Evolutionary conservation across 2,329 filamentous ascomycete species (phyloP).

Genomic region (Aspergillus hiratsukae): DNA sequence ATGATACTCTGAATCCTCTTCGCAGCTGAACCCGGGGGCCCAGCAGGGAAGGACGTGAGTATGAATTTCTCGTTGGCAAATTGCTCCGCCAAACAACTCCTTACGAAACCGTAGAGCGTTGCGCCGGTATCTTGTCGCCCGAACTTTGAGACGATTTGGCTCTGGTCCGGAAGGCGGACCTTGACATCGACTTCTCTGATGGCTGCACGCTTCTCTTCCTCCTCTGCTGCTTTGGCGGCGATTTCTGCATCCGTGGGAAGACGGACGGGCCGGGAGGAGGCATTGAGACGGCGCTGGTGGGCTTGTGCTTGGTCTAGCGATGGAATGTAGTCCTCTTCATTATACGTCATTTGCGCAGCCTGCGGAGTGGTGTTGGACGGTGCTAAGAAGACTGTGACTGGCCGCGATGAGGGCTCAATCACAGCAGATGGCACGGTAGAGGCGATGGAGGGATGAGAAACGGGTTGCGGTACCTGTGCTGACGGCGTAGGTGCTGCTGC

Average conservation of each 20-base stretch:
- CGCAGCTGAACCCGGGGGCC: constrained; percentile 11
- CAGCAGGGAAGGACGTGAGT: constrained; percentile 55
- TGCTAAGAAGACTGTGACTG: constrained; percentile 70
- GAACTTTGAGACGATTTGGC: constrained; percentile 69
- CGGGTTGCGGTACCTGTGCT: constrained; percentile 12
- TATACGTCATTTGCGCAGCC: constrained; percentile 63
- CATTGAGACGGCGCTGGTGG: constrained; percentile 70
- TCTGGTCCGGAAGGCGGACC: constrained; percentile 84
- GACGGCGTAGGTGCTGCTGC: constrained; percentile 3
- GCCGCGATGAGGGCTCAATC: constrained; percentile 36
- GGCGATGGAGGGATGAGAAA: constrained; percentile 9
- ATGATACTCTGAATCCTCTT: constrained; percentile 26
- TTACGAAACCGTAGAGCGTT: constrained; percentile 70
- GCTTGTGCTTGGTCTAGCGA: constrained; percentile 80
- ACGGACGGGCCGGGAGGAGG: constrained; percentile 71
- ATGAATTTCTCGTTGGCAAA: constrained; percentile 62
- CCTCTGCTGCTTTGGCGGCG: constrained; percentile 62
- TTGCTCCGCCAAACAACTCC: constrained; percentile 60
- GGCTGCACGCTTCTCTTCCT: constrained; percentile 60
- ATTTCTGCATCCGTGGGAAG: constrained; percentile 80
- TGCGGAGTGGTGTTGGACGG: constrained; percentile 69
- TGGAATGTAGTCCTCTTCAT: constrained; percentile 74
- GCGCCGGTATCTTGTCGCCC: constrained; percentile 63
- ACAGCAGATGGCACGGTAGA: constrained; percentile 18
- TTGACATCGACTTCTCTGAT: constrained; percentile 69